phyloP scores from a whole-genome alignment of 169 alveolate species.

The Eimeria acervulina region DNA sequence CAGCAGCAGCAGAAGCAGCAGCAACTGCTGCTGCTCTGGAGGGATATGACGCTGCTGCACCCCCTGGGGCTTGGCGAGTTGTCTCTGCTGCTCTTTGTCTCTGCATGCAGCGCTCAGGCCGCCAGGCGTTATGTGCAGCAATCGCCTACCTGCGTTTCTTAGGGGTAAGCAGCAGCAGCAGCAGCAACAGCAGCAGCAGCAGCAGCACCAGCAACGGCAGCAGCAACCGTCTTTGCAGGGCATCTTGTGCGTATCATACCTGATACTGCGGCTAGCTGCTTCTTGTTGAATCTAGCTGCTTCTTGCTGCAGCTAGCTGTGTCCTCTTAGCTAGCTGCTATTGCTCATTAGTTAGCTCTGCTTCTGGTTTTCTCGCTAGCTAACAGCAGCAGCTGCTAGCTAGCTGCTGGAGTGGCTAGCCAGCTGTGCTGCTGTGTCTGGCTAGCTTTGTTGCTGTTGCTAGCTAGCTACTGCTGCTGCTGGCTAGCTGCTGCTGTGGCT shows the following conservation, averaged over 20 bases:
- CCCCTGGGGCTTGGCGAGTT: constrained; percentile 50
- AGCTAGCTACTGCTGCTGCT: not conserved
- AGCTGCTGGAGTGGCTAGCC: constrained; percentile 9
- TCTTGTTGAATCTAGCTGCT: not conserved
- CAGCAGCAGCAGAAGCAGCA: constrained; percentile 50
- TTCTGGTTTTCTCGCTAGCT: not conserved
- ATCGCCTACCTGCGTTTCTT: not conserved
- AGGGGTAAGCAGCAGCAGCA: constrained; percentile 1
- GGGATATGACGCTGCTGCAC: constrained; percentile 7
- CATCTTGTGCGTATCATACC: not conserved
- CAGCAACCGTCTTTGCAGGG: constrained; percentile 11
- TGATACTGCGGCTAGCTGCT: not conserved
- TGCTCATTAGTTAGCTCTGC: not conserved
- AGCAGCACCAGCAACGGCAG: constrained; percentile 57
- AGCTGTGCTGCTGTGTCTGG: not conserved
- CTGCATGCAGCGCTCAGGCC: constrained; percentile 56
- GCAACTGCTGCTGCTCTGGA: constrained; percentile 20
- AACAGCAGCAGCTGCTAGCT: not conserved
- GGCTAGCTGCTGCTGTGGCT: constrained; percentile 23
- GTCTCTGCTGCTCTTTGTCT: constrained; percentile 48
- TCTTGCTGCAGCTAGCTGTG: not conserved
- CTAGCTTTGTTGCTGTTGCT: not conserved
- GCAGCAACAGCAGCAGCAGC: constrained; percentile 47
- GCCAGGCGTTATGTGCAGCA: not conserved
- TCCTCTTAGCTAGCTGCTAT: not conserved